These are phyloP conservation scores for Acanthamoeba culbertsoni DNA, from an alignment of 208 protist species.

Conservation along the genomic window DNA sequence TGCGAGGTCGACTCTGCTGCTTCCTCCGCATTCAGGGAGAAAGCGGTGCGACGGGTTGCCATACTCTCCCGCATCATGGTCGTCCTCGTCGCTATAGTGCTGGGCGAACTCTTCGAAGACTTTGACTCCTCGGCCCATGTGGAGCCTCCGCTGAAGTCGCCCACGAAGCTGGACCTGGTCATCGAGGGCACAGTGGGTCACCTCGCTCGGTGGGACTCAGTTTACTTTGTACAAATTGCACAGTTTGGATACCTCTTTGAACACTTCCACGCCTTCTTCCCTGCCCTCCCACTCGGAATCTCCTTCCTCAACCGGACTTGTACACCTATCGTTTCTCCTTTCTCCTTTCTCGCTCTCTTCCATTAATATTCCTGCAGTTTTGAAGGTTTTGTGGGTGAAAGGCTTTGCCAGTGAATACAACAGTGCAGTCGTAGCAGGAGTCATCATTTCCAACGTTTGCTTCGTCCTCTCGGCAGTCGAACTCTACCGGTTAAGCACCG, in stretches of 20 bases:
- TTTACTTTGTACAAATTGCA: constrained; percentile 2
- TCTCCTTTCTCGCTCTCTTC: not conserved
- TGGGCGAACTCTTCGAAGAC: not conserved
- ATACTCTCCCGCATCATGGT: not conserved
- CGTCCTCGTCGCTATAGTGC: not conserved
- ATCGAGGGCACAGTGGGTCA: not conserved
- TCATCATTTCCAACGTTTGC: not conserved
- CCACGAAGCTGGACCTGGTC: not conserved
- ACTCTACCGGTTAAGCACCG: not conserved
- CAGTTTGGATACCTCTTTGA: not conserved
- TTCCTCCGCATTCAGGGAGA: not conserved
- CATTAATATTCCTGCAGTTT: not conserved
- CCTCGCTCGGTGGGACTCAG: not conserved
- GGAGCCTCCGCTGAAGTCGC: not conserved
- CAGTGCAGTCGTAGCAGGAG: not conserved
- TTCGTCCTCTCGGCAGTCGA: constrained; percentile 27
- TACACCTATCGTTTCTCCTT: not conserved
- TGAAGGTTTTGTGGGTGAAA: constrained; percentile 1
- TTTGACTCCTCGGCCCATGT: not conserved
- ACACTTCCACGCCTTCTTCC: constrained; percentile 52
- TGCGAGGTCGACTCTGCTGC: not conserved
- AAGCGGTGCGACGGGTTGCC: not conserved
- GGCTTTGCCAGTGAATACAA: not conserved
- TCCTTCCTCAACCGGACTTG: not conserved
- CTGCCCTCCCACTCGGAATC: not conserved